Evolutionary conservation across 2,329 filamentous ascomycete species (phyloP).

Genomic region (Penicillium sp.): DNA sequence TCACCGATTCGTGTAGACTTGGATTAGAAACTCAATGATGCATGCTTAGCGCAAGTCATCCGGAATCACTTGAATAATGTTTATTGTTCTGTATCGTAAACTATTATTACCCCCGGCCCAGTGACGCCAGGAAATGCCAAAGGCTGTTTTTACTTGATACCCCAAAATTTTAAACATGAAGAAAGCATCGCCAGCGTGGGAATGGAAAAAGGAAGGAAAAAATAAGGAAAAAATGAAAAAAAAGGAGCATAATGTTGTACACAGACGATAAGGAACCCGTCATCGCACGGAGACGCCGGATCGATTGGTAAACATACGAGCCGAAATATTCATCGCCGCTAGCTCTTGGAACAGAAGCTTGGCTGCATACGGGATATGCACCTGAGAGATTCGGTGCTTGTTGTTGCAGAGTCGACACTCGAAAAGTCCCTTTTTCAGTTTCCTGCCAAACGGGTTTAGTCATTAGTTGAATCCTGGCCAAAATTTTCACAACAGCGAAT

Average conservation of each 20-base stretch:
- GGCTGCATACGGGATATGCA: slow-evolving; percentile 96
- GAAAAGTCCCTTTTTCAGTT: slow-evolving; percentile 93
- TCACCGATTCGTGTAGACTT: not conserved
- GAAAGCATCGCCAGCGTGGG: slow-evolving; percentile 15
- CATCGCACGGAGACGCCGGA: slow-evolving; percentile 50
- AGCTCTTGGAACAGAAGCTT: slow-evolving; percentile 99
- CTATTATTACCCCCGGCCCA: slow-evolving; percentile 22
- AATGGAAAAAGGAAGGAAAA: slow-evolving; percentile 11
- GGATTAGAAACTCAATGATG: slow-evolving; percentile 4
- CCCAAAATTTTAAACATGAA: slow-evolving; percentile 21
- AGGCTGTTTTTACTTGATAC: slow-evolving; percentile 25
- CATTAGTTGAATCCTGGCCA: slow-evolving; percentile 35
- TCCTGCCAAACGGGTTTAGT: slow-evolving; percentile 56
- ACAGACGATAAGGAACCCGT: slow-evolving; percentile 17
- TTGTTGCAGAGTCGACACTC: slow-evolving; percentile 98
- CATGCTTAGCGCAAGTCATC: slow-evolving; percentile 10
- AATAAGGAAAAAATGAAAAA: slow-evolving; percentile 11
- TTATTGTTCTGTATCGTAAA: slow-evolving; percentile 14
- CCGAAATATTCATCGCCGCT: slow-evolving; percentile 97
- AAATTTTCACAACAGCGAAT: slow-evolving; percentile 14
- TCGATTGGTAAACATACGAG: slow-evolving; percentile 89
- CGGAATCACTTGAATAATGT: not conserved
- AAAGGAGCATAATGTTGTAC: slow-evolving; percentile 14
- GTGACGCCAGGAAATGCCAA: slow-evolving; percentile 34
- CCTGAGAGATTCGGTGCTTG: slow-evolving; percentile 97